Percentiles rank a stretch among this genome's conserved stretches.
Conservation (phyloP, 306 rosid genomes). For the Malus orientalis region DNA sequence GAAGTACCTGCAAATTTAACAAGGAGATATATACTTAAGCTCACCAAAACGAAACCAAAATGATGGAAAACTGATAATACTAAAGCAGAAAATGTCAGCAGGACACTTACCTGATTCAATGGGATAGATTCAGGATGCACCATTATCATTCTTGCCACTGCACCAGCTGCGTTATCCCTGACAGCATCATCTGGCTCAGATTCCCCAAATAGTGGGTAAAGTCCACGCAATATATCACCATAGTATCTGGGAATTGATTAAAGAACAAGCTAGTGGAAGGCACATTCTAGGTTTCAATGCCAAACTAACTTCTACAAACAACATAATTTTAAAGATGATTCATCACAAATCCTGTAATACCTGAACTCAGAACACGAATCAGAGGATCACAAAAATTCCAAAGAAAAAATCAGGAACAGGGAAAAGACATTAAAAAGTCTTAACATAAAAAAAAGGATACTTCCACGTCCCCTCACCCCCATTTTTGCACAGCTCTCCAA, state of each 20-base stretch:
- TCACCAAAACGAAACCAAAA: neutral
- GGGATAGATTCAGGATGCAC: constrained; percentile 91
- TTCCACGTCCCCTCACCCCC: constrained; percentile 74
- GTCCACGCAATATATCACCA: constrained; percentile 68
- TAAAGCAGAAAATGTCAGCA: neutral
- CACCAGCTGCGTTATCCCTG: constrained; percentile 97
- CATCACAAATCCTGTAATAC: neutral
- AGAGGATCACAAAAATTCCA: neutral
- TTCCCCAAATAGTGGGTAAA: constrained; percentile 88
- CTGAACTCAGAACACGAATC: neutral
- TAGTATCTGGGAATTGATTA: constrained; percentile 59
- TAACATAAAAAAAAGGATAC: constrained; percentile 49
- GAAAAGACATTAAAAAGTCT: neutral
- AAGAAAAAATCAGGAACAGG: neutral
- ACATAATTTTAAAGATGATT: neutral
- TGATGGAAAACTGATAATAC: neutral
- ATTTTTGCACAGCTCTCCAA: constrained; percentile 94
- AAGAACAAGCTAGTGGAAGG: constrained; percentile 25
- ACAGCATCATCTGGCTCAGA: constrained; percentile 96
- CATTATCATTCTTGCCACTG: constrained; percentile 98
- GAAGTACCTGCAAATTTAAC: constrained; percentile 72
- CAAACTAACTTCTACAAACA: neutral
- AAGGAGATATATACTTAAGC: constrained; percentile 2
- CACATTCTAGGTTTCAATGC: constrained; percentile 13
- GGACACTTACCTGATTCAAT: constrained; percentile 61